Percentiles rank a stretch among this genome's conserved stretches.
Conservation (phyloP, 176 grass and related monocot genomes). For the Avena atlantica region DNA sequence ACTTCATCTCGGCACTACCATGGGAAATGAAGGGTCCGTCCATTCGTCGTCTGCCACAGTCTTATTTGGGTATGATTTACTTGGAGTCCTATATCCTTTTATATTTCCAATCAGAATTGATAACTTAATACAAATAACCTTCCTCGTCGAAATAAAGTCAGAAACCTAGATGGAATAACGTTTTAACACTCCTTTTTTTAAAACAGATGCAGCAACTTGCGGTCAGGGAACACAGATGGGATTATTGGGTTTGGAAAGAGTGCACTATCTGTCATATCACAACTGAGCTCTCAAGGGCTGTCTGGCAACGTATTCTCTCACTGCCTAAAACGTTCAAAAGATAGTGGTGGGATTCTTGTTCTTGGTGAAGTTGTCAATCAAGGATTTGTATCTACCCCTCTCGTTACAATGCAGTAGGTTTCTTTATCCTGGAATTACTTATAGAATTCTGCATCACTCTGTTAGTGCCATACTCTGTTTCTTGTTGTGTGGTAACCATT, state of each 20-base stretch:
- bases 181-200: slow-evolving; percentile 11
- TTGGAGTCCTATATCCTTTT: background rate
- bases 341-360: slow-evolving; percentile 86
- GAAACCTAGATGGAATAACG: slow-evolving; percentile 21
- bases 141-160: background rate
- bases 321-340: slow-evolving; percentile 83
- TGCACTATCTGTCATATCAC: slow-evolving; percentile 75
- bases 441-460: slow-evolving; percentile 21
- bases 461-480: slow-evolving; percentile 7
- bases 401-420: slow-evolving; percentile 82
- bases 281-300: slow-evolving; percentile 64
- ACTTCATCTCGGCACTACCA: slow-evolving; percentile 60
- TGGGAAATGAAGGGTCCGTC: slow-evolving; percentile 58
- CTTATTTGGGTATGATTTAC: slow-evolving; percentile 78
- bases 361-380: slow-evolving; percentile 81
- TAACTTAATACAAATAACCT: background rate
- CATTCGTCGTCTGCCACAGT: slow-evolving; percentile 83
- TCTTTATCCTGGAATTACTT: slow-evolving; percentile 22
- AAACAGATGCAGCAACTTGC: slow-evolving; percentile 86
- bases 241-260: slow-evolving; percentile 91
- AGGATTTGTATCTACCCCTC: slow-evolving; percentile 83
- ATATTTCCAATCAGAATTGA: background rate
- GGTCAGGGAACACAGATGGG: slow-evolving; percentile 77
- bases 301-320: slow-evolving; percentile 82
- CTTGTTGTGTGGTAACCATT: background rate